Percentiles rank a stretch among this genome's conserved stretches.
Conservation (phyloP, 805 yeast genomes). For the Ogataea paradorogensis region DNA sequence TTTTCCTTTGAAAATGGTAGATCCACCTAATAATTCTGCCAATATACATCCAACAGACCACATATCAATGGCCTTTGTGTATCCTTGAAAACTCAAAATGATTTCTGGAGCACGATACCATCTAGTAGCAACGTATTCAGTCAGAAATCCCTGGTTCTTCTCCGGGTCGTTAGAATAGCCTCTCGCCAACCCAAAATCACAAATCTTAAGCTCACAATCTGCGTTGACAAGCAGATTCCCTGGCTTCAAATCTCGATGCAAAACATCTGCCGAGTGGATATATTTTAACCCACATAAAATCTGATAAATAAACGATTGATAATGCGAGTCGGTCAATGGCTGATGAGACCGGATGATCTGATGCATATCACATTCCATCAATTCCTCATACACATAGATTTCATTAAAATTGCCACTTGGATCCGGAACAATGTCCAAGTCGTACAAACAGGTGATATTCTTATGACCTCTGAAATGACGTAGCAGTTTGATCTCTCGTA, state of each 20-base stretch:
- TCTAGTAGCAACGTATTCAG: slow-evolving; percentile 97
- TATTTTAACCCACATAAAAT: slow-evolving; percentile 89
- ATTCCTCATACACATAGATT: slow-evolving; percentile 87
- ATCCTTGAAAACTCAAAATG: slow-evolving; percentile 90
- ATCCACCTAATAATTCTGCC: slow-evolving; percentile 89
- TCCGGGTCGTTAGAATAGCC: slow-evolving; percentile 82
- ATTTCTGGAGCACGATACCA: slow-evolving; percentile 99
- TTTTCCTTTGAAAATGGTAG: slow-evolving; percentile 89
- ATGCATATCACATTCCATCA: slow-evolving; percentile 99
- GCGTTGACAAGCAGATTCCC: slow-evolving; percentile 91
- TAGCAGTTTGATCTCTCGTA: slow-evolving; percentile 84
- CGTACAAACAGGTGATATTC: slow-evolving; percentile 92
- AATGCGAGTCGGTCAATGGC: slow-evolving; percentile 90
- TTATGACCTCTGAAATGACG: slow-evolving; percentile 96
- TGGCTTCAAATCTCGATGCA: slow-evolving; percentile 94
- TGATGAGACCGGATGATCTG: slow-evolving; percentile 94
- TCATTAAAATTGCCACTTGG: slow-evolving; percentile 76
- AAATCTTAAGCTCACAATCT: slow-evolving; percentile 92
- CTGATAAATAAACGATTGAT: slow-evolving; percentile 90
- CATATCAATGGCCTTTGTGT: slow-evolving; percentile 93
- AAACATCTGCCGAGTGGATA: slow-evolving; percentile 92
- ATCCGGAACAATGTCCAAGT: slow-evolving; percentile 84
- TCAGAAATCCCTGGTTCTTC: slow-evolving; percentile 87
- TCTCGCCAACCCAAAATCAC: slow-evolving; percentile 95
- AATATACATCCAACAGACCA: slow-evolving; percentile 98